These are phyloP conservation scores for Mrakiaceae sp. DNA, from an alignment of 1,284 basidiomycete genomes.

Conservation along the genomic window DNA sequence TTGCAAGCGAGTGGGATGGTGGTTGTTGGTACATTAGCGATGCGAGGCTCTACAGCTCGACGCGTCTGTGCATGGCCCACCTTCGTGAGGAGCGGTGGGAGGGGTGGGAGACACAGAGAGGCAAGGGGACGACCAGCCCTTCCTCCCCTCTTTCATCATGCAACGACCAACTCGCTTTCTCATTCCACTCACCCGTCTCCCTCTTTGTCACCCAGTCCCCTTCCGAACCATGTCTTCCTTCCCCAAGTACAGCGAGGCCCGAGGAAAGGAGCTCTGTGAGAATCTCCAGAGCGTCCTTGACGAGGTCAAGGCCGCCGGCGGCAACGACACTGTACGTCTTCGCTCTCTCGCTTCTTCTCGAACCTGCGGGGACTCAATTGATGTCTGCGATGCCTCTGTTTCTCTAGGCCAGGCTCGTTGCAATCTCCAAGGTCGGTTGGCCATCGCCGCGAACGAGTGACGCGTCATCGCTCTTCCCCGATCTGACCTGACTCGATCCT, in stretches of 20 bases:
- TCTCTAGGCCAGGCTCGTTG: slow-evolving; percentile 50
- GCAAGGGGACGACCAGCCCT: too few relatives aligned
- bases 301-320: slow-evolving; percentile 28
- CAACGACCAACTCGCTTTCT: too few relatives aligned
- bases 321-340: not conserved
- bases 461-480: not conserved
- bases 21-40: too few relatives aligned
- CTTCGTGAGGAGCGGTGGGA: too few relatives aligned
- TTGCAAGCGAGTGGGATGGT: too few relatives aligned
- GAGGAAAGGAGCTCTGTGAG: slow-evolving; percentile 32
- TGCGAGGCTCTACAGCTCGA: too few relatives aligned
- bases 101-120: too few relatives aligned
- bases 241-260: slow-evolving; percentile 28
- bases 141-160: too few relatives aligned
- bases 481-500: not conserved
- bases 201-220: too few relatives aligned
- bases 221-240: slow-evolving; percentile 15
- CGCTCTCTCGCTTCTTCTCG: not conserved
- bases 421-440: slow-evolving; percentile 63
- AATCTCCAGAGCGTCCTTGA: slow-evolving; percentile 33
- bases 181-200: too few relatives aligned
- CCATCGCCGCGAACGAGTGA: not conserved
- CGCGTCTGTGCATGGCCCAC: too few relatives aligned
- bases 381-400: not conserved
- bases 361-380: not conserved